Base-by-base conservation (phyloP, 768 basidiomycete genomes). In the Trametes villosa region DNA sequence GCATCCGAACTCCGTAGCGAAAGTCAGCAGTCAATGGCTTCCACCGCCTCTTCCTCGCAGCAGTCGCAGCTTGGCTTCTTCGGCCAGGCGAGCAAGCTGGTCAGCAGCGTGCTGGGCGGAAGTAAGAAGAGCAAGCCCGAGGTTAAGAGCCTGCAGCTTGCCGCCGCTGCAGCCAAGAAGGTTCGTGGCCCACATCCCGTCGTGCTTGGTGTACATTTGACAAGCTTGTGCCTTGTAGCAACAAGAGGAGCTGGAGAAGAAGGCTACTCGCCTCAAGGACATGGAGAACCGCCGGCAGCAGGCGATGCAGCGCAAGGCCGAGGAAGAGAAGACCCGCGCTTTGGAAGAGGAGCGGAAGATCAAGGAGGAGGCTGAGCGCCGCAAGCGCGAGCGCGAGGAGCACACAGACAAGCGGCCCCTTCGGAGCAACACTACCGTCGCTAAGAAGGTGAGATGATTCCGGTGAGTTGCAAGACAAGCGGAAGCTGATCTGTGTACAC, bases 161-260 rank as follows among this genome's bases (percentile, higher is more conserved):
- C 94, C 17, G 90, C 92, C 0, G 83, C 83, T 18, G 91, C 86
- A 2, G 93, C 92, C 3, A 96, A 93, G 79, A 96, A 89, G 88
- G 95, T 94, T 18, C n/a, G 78, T 68, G 11, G 12, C 31, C 31
- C 45, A 6, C 45, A 40, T 44, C 34, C 58, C 24, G 47, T 60
- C 41, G 20, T 30, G n/a, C 22, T 40, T 53, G 13, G 24, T 27
- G 26, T 34, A 40, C 8, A 27, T 40, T 45, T 38, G 36, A 38
- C 13, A 13, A 22, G 22, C 9, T 20, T 33, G 33, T 38, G 1
- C 41, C 20, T 42, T 51, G 26, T 68, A 97, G 96, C 92, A 96
- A 81, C 91, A 96, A 79, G 92, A 91, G 65, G 91, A 92, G 70
- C 81, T 83, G 33, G 93, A 92, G 64, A 92, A 89, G 75, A 93